A percentile compares a stretch with the other conserved stretches of the same genome.
These are phyloP conservation scores for Cercospora berteroae DNA, from an alignment of 2,329 filamentous ascomycete species.

Conservation along the genomic window DNA sequence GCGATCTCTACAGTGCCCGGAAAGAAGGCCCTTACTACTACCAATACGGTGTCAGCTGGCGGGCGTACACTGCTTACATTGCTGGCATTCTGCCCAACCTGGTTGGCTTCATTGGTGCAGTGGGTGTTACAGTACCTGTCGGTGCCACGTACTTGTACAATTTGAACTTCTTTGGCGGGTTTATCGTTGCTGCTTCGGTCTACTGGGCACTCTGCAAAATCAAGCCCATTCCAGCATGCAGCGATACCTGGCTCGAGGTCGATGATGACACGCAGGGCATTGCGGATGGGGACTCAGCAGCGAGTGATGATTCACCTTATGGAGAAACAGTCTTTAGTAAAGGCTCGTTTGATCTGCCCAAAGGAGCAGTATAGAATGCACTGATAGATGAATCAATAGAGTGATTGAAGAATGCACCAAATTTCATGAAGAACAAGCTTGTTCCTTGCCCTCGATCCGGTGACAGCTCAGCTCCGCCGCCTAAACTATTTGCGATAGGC, in stretches of 20 bases:
- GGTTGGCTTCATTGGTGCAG: conserved; percentile 52
- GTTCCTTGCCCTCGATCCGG: not conserved
- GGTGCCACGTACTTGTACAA: conserved; percentile 86
- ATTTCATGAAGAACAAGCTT: not conserved
- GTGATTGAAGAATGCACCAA: not conserved
- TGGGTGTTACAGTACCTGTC: conserved; percentile 60
- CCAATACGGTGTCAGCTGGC: conserved; percentile 55
- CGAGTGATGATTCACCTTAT: conserved; percentile 18
- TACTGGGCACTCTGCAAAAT: conserved; percentile 71
- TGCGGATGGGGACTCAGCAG: conserved; percentile 31
- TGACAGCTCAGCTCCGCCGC: not conserved
- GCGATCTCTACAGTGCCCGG: conserved; percentile 48
- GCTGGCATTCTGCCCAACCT: conserved; percentile 57
- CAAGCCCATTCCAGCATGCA: conserved; percentile 71
- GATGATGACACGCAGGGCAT: conserved; percentile 55
- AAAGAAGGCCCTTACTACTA: conserved; percentile 54
- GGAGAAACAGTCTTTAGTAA: conserved; percentile 14
- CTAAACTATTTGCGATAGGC: not conserved
- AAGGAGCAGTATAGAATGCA: not conserved
- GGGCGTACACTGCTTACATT: conserved; percentile 58
- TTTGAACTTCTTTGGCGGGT: conserved; percentile 85
- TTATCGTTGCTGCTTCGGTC: conserved; percentile 63
- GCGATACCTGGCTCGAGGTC: conserved; percentile 74
- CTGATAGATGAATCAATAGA: not conserved
- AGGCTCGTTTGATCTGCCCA: conserved; percentile 15